These are phyloP conservation scores for Ceratopteris richardii DNA, from an alignment of 75 land plant genomes.

Conservation along the genomic window DNA sequence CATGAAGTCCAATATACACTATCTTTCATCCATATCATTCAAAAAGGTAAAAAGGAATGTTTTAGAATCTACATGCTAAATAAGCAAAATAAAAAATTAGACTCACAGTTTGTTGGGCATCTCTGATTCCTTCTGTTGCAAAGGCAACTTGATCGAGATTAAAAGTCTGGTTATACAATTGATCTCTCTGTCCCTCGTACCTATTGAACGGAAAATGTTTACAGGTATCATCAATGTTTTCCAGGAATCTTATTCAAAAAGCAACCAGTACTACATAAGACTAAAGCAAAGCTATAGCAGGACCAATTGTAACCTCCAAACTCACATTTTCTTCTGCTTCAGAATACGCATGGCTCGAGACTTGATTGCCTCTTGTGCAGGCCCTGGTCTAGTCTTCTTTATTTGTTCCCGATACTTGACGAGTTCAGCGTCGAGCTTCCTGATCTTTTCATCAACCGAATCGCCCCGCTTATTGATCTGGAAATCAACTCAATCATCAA, in stretches of 20 bases:
- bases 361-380: conserved; percentile 97
- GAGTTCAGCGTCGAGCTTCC: conserved; percentile 84
- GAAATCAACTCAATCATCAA: too few species aligned
- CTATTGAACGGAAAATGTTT: conserved; percentile 28
- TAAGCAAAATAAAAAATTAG: not conserved
- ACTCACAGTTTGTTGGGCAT: conserved; percentile 94
- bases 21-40: too few species aligned
- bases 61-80: too few species aligned
- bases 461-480: conserved; percentile 98
- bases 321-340: conserved; percentile 91
- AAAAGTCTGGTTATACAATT: conserved; percentile 89
- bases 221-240: too few species aligned
- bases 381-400: conserved; percentile 94
- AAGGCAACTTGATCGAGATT: conserved; percentile 94
- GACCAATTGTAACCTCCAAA: not conserved
- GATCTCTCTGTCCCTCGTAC: conserved; percentile 97
- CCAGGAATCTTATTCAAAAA: too few species aligned
- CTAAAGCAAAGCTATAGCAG: not conserved
- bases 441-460: conserved; percentile 85
- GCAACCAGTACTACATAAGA: too few species aligned
- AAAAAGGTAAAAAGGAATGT: too few species aligned
- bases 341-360: conserved; percentile 98
- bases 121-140: conserved; percentile 93
- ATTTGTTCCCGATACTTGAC: conserved; percentile 83
- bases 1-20: too few species aligned